Conservation (phyloP, 202 grass and related monocot species). For the Alloteropsis angusta region DNA sequence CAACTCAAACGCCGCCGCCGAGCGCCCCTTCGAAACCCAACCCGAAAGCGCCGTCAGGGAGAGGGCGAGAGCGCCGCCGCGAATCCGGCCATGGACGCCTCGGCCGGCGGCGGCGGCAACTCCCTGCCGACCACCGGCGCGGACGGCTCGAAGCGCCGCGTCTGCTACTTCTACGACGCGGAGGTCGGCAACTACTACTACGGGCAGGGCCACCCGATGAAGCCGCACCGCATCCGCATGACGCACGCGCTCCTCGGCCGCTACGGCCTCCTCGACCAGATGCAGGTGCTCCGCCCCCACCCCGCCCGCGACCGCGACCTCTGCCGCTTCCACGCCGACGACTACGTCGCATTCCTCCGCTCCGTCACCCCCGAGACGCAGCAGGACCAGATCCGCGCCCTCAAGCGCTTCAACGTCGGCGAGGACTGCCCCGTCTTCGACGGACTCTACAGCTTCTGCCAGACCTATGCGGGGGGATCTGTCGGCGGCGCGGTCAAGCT, state of each 20-base stretch:
- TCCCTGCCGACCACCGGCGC: slow-evolving; percentile 49
- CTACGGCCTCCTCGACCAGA: slow-evolving; percentile 74
- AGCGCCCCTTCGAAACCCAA: neutral
- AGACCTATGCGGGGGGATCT: slow-evolving; percentile 78
- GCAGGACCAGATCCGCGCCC: slow-evolving; percentile 47
- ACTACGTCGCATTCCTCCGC: slow-evolving; percentile 81
- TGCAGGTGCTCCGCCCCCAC: slow-evolving; percentile 64
- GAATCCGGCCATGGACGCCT: slow-evolving; percentile 35
- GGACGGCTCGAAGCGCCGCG: slow-evolving; percentile 72
- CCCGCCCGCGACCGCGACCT: slow-evolving; percentile 72
- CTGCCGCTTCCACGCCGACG: slow-evolving; percentile 90
- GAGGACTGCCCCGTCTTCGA: slow-evolving; percentile 93
- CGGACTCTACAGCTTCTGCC: slow-evolving; percentile 71
- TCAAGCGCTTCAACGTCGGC: slow-evolving; percentile 78
- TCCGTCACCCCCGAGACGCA: slow-evolving; percentile 71
- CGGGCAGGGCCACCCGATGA: slow-evolving; percentile 87
- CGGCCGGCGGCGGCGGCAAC: slow-evolving; percentile 52
- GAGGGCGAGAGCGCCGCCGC: neutral
- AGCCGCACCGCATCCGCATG: slow-evolving; percentile 89
- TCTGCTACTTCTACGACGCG: slow-evolving; percentile 96
- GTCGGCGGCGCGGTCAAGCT: slow-evolving; percentile 68
- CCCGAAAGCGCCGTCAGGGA: neutral
- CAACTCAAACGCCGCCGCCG: slow-evolving; percentile 35
- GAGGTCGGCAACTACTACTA: slow-evolving; percentile 97
- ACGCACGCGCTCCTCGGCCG: slow-evolving; percentile 73